These are phyloP conservation scores for Pythium angustatum DNA, from an alignment of 352 stramenopile species.

Conservation along the genomic window DNA sequence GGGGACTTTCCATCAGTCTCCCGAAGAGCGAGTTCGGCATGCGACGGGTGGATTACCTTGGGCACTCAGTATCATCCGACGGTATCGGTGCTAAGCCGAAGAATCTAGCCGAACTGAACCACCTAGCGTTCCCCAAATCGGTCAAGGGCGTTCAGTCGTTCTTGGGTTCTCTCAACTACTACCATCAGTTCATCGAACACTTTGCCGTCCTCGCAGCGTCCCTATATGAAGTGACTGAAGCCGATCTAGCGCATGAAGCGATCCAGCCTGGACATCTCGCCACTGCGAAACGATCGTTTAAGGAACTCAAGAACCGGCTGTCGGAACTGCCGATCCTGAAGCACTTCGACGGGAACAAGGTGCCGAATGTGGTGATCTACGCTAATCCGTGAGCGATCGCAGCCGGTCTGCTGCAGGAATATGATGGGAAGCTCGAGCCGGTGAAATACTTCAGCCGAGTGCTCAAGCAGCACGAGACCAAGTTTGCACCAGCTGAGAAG, in stretches of 20 bases:
- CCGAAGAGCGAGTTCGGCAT: slow-evolving; percentile 25
- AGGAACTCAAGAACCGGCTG: not conserved
- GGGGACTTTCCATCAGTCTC: slow-evolving; percentile 29
- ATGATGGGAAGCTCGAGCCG: slow-evolving; percentile 9
- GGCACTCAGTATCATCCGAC: slow-evolving; percentile 5
- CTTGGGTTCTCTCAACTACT: slow-evolving; percentile 26
- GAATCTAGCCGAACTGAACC: slow-evolving; percentile 11
- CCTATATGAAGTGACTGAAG: slow-evolving; percentile 18
- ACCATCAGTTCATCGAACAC: slow-evolving; percentile 24
- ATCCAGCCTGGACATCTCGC: not conserved
- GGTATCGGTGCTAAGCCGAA: slow-evolving; percentile 23
- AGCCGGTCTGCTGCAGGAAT: slow-evolving; percentile 11
- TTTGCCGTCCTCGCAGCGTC: slow-evolving; percentile 20
- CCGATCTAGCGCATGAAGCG: slow-evolving; percentile 3
- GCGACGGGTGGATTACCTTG: slow-evolving; percentile 21
- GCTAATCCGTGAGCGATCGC: slow-evolving; percentile 20
- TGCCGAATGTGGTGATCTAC: not conserved
- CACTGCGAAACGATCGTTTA: not conserved
- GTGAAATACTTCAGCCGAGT: slow-evolving; percentile 24
- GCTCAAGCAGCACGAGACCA: slow-evolving; percentile 22
- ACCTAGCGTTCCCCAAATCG: slow-evolving; percentile 17
- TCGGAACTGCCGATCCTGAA: not conserved
- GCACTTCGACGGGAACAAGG: not conserved
- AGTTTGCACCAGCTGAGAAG: slow-evolving; percentile 12
- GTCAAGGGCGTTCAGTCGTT: slow-evolving; percentile 28